phyloP scores from a whole-genome alignment of 805 yeast genomes.

The Candida tallmaniae region DNA sequence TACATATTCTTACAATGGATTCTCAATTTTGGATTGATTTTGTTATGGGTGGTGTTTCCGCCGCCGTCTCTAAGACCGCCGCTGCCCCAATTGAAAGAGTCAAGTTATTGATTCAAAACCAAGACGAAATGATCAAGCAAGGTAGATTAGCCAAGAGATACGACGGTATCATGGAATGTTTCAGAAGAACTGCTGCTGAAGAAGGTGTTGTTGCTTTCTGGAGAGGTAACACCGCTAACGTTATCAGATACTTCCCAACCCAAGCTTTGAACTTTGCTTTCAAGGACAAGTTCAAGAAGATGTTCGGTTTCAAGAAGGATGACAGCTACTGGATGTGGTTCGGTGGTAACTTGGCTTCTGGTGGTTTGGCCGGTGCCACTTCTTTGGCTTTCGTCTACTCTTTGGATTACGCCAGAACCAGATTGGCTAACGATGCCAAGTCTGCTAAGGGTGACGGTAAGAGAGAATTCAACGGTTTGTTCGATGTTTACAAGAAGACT shows the following conservation, averaged over 20 bases:
- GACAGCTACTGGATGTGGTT: constrained; percentile 92
- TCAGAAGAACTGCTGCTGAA: constrained; percentile 88
- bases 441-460: constrained; percentile 74
- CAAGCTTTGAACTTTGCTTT: constrained; percentile 98
- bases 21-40: constrained; percentile 14
- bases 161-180: constrained; percentile 90
- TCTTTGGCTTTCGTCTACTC: constrained; percentile 92
- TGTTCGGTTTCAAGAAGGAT: constrained; percentile 96
- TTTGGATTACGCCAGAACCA: constrained; percentile 96
- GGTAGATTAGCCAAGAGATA: constrained; percentile 86
- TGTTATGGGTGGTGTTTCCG: constrained; percentile 96
- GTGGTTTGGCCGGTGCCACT: constrained; percentile 98
- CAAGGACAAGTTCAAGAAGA: constrained; percentile 93
- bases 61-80: constrained; percentile 97
- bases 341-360: constrained; percentile 97
- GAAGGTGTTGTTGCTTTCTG: constrained; percentile 94
- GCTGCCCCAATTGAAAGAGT: constrained; percentile 98
- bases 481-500: constrained; percentile 96
- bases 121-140: constrained; percentile 97
- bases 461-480: constrained; percentile 94
- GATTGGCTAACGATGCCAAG: constrained; percentile 98
- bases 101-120: constrained; percentile 93
- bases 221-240: constrained; percentile 99
- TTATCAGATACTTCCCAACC: constrained; percentile 98
- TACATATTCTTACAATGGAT: constrained; percentile 11